A percentile compares a stretch with the other conserved stretches of the same genome.
Evolutionary conservation across 768 basidiomycete species (phyloP).

Genomic region (Tricholoma matsutake): DNA sequence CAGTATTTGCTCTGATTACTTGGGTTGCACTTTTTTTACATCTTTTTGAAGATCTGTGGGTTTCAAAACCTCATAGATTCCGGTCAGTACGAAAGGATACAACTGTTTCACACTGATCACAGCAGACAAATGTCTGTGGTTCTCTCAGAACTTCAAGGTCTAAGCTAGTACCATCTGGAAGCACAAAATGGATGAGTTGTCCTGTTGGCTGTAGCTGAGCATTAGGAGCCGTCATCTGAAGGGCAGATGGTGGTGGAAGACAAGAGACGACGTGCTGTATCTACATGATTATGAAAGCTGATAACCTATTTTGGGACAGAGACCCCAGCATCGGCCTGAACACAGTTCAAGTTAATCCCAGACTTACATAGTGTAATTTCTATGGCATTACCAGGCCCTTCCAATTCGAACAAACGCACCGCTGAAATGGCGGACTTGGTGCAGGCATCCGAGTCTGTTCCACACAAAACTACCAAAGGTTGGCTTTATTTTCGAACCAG

Average conservation of each 20-base stretch:
- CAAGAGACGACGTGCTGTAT: no score
- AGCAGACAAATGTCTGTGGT: neutral
- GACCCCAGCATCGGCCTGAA: no score
- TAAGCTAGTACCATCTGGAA: neutral
- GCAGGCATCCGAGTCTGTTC: neutral
- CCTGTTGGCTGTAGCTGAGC: neutral
- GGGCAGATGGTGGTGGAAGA: no score
- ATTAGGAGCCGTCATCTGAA: no score
- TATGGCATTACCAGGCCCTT: conserved; percentile 4
- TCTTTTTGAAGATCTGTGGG: no score
- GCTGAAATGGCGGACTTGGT: conserved; percentile 8
- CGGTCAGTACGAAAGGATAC: neutral
- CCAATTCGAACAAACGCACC: conserved; percentile 12
- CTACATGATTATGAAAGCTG: no score
- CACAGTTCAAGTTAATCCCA: no score
- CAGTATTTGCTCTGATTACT: neutral
- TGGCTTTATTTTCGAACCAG: neutral
- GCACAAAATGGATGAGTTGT: no score
- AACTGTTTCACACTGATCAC: neutral
- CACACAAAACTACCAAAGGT: conserved; percentile 14
- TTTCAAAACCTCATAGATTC: no score
- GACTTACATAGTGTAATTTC: neutral
- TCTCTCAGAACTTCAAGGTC: neutral
- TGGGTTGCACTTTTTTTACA: neutral
- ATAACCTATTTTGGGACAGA: no score